These are phyloP conservation scores for Kwoniella sp. DNA, from an alignment of 768 basidiomycete genomes.

Conservation along the genomic window DNA sequence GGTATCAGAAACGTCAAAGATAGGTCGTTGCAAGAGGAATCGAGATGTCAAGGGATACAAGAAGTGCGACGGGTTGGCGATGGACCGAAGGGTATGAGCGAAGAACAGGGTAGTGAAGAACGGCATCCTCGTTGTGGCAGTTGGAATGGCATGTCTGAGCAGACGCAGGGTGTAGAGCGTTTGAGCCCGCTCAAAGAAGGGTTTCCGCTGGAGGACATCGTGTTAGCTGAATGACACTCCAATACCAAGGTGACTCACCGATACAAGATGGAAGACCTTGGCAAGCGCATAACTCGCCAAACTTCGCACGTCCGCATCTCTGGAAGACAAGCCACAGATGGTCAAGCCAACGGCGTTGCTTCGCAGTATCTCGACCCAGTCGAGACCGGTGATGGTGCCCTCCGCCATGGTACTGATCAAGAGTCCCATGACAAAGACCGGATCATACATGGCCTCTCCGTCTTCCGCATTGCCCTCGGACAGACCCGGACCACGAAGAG, in stretches of 20 bases:
- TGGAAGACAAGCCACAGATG: slow-evolving; percentile 67
- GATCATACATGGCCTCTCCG: slow-evolving; percentile 66
- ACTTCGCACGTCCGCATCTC: slow-evolving; percentile 60
- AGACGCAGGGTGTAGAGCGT: slow-evolving; percentile 66
- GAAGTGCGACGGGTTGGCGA: slow-evolving; percentile 83
- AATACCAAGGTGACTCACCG: slow-evolving; percentile 54
- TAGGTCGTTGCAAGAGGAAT: slow-evolving; percentile 84
- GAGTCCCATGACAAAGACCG: slow-evolving; percentile 67
- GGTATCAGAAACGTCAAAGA: slow-evolving; percentile 73
- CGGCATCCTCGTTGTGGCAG: slow-evolving; percentile 60
- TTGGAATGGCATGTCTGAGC: slow-evolving; percentile 59
- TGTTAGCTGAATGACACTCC: neutral
- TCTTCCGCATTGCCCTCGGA: slow-evolving; percentile 26
- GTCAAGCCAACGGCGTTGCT: slow-evolving; percentile 72
- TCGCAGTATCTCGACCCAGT: slow-evolving; percentile 83
- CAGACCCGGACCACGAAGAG: slow-evolving; percentile 50
- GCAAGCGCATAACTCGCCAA: slow-evolving; percentile 62
- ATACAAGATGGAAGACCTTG: slow-evolving; percentile 59
- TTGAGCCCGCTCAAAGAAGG: slow-evolving; percentile 74
- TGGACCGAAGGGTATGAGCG: slow-evolving; percentile 69
- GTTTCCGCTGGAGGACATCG: slow-evolving; percentile 52
- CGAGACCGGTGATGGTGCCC: slow-evolving; percentile 56
- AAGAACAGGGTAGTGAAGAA: slow-evolving; percentile 76
- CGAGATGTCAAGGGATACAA: slow-evolving; percentile 79
- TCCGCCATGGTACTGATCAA: slow-evolving; percentile 64